Evolutionary conservation across 768 basidiomycete genomes (phyloP).

Genomic region (Tylopilus plumbeoviolaceoides): DNA sequence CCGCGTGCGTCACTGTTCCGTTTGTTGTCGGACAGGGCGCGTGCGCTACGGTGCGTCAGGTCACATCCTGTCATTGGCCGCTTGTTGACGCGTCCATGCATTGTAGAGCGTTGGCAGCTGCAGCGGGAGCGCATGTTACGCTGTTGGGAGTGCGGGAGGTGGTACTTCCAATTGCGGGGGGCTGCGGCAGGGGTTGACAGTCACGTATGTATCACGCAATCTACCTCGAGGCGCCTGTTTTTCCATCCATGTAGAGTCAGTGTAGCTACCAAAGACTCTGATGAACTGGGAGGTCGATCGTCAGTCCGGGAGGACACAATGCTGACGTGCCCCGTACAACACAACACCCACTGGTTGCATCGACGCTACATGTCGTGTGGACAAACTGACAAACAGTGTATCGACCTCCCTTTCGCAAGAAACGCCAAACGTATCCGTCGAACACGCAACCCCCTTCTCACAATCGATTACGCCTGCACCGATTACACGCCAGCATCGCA

Average conservation of each 20-base stretch:
- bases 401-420: too few species aligned
- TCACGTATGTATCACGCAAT: too few species aligned
- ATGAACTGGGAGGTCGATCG: too few species aligned
- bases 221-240: too few species aligned
- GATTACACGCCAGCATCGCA: slow-evolving; percentile 33
- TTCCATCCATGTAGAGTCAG: too few species aligned
- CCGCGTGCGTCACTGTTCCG: not conserved
- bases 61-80: too few species aligned
- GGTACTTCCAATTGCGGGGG: too few species aligned
- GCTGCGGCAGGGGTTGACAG: too few species aligned
- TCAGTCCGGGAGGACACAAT: too few species aligned
- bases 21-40: not conserved
- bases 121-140: not conserved
- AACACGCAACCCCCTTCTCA: slow-evolving; percentile 2
- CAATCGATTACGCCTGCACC: slow-evolving; percentile 36
- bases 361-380: not conserved
- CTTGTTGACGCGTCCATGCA: not conserved
- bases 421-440: not conserved
- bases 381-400: too few species aligned
- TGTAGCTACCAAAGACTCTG: too few species aligned
- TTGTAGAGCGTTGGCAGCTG: slow-evolving; percentile 5
- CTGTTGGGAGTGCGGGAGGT: not conserved
- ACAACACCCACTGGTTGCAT: slow-evolving; percentile 18
- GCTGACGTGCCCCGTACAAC: slow-evolving; percentile 5
- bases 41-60: slow-evolving; percentile 9